phyloP scores from a whole-genome alignment of 257 asterid species.

The Haberlea rhodopensis region DNA sequence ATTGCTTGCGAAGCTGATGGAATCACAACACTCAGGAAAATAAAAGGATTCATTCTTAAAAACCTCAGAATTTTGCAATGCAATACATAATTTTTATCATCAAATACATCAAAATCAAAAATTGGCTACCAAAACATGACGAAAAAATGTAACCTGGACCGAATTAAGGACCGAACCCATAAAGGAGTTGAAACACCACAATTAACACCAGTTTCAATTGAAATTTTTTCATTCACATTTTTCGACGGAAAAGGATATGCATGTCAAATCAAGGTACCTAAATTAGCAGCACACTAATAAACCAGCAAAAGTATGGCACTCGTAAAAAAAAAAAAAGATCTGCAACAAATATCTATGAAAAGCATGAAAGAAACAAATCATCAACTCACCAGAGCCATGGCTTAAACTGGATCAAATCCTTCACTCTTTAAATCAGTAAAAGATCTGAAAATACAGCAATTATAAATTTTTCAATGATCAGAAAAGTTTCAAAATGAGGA shows the following conservation, averaged over 20 bases:
- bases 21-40: not conserved
- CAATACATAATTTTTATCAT: no score
- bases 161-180: not conserved
- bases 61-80: no score
- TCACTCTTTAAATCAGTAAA: slow-evolving; percentile 25
- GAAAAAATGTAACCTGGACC: not conserved
- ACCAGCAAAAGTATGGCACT: not conserved
- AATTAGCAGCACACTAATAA: not conserved
- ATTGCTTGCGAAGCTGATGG: not conserved
- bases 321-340: slow-evolving; percentile 30
- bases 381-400: slow-evolving; percentile 74
- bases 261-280: not conserved
- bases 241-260: no score
- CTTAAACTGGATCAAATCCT: slow-evolving; percentile 33
- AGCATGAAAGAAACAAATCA: not conserved
- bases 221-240: no score
- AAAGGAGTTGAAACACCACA: not conserved
- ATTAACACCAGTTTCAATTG: not conserved
- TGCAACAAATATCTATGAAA: not conserved
- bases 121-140: no score
- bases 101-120: no score
- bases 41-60: not conserved
- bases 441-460: slow-evolving; percentile 26
- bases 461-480: not conserved
- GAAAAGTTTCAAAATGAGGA: not conserved